These are phyloP conservation scores for Leptographium procerum DNA, from an alignment of 2,329 filamentous ascomycete genomes.

Conservation along the genomic window DNA sequence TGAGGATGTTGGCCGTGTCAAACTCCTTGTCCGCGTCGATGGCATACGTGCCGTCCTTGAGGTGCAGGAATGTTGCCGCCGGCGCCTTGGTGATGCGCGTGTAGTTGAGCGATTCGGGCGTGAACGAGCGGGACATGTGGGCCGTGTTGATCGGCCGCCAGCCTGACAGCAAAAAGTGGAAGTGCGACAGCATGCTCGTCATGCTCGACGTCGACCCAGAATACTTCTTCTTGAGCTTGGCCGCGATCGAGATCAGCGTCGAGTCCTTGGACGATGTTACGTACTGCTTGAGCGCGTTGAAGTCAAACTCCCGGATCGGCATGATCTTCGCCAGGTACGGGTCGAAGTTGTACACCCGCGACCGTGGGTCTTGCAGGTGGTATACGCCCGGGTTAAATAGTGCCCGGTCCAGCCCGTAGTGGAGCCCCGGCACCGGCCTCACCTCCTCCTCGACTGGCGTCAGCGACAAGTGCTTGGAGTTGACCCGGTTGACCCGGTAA, in stretches of 20 bases:
- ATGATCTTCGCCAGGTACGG: conserved; percentile 89
- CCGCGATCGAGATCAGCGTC: conserved; percentile 57
- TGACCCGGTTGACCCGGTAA: conserved; percentile 15
- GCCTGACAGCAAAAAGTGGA: conserved; percentile 79
- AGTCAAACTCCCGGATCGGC: conserved; percentile 88
- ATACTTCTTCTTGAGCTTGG: conserved; percentile 61
- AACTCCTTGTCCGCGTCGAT: conserved; percentile 94
- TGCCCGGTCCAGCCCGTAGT: conserved; percentile 74
- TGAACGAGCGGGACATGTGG: conserved; percentile 58
- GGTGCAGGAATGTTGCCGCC: conserved; percentile 69
- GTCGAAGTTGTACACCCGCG: conserved; percentile 91
- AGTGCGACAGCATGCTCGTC: conserved; percentile 77
- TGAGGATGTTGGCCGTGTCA: conserved; percentile 74
- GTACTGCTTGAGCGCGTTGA: conserved; percentile 72
- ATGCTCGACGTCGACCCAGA: conserved; percentile 95
- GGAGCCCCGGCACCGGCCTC: conserved; percentile 45
- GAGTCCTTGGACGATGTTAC: conserved; percentile 82
- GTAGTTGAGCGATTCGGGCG: conserved; percentile 50
- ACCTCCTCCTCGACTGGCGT: conserved; percentile 21
- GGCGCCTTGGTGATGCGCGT: conserved; percentile 64
- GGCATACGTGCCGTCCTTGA: conserved; percentile 68
- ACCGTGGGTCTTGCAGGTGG: conserved; percentile 76
- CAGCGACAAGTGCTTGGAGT: conserved; percentile 17
- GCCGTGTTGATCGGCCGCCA: conserved; percentile 64
- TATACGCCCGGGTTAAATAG: conserved; percentile 93